A percentile compares a stretch with the other conserved stretches of the same genome.
Conservation (phyloP, 1,284 basidiomycete species). For the Ceratobasidium sp. region DNA sequence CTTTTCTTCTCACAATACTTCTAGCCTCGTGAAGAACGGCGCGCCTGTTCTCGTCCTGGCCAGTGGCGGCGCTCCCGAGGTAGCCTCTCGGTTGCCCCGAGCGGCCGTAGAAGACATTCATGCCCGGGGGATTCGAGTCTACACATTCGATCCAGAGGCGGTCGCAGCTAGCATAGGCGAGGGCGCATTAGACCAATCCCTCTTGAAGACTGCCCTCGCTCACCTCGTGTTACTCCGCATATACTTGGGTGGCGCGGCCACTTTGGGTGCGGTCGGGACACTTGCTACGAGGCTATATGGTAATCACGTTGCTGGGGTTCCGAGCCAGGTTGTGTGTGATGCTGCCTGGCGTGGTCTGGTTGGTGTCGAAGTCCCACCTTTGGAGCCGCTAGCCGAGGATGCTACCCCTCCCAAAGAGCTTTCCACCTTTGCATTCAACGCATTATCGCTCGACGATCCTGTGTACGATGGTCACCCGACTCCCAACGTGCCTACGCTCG, state of each 20-base stretch:
- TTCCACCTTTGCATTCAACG: constrained; percentile 73
- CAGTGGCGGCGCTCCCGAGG: constrained; percentile 70
- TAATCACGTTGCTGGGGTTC: constrained; percentile 38
- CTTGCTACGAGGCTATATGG: constrained; percentile 48
- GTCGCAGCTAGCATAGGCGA: constrained; percentile 56
- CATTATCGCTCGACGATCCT: constrained; percentile 67
- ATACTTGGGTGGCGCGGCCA: constrained; percentile 72
- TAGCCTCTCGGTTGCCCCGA: constrained; percentile 65
- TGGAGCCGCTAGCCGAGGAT: constrained; percentile 42
- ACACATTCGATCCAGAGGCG: constrained; percentile 65
- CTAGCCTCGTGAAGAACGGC: constrained; percentile 67
- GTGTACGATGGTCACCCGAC: constrained; percentile 63
- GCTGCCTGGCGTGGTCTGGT: constrained; percentile 44
- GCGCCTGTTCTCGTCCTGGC: constrained; percentile 71
- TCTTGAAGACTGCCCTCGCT: constrained; percentile 64
- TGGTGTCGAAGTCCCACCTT: constrained; percentile 44
- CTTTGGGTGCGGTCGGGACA: constrained; percentile 53
- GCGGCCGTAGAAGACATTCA: constrained; percentile 59
- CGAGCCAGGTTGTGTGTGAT: constrained; percentile 30
- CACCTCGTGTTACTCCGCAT: constrained; percentile 75
- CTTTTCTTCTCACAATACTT: constrained; percentile 72
- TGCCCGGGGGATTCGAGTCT: constrained; percentile 66
- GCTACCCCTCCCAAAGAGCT: constrained; percentile 62
- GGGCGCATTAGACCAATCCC: constrained; percentile 53
- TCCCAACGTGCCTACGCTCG: constrained; percentile 69